Percentiles rank a stretch among this genome's conserved stretches.
Evolutionary conservation across 2,329 filamentous ascomycete genomes (phyloP).

Genomic region (Sporothrix protearum): DNA sequence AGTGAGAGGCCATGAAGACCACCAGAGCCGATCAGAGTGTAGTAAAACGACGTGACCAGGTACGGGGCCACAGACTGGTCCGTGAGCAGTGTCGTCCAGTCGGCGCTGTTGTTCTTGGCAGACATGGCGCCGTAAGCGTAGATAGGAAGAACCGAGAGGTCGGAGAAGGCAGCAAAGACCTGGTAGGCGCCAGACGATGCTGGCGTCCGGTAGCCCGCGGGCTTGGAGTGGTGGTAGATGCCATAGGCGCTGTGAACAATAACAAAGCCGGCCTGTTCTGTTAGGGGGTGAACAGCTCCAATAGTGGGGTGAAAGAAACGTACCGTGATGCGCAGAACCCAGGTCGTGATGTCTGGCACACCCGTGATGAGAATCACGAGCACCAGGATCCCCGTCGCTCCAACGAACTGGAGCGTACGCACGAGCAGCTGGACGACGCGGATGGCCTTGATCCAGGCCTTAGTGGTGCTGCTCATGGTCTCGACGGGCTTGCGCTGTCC

Average conservation of each 20-base stretch:
- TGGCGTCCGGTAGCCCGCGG: slow-evolving; percentile 67
- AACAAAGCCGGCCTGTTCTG: slow-evolving; percentile 66
- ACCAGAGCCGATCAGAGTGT: slow-evolving; percentile 60
- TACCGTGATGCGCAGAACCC: slow-evolving; percentile 75
- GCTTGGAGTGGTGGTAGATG: slow-evolving; percentile 73
- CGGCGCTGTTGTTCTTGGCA: slow-evolving; percentile 42
- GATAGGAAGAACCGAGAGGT: slow-evolving; percentile 55
- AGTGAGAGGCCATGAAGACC: slow-evolving; percentile 69
- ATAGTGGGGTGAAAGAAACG: too few relatives aligned
- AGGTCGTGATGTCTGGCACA: slow-evolving; percentile 61
- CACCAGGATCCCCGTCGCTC: slow-evolving; percentile 66
- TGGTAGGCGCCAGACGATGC: slow-evolving; percentile 85
- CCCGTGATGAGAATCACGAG: slow-evolving; percentile 74
- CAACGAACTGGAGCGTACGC: slow-evolving; percentile 63
- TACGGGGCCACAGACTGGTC: slow-evolving; percentile 52
- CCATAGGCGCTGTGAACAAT: slow-evolving; percentile 70
- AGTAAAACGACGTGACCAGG: slow-evolving; percentile 65
- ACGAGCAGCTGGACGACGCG: slow-evolving; percentile 67
- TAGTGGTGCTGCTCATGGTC: slow-evolving; percentile 66
- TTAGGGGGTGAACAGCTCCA: too few relatives aligned
- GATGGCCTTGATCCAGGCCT: slow-evolving; percentile 65
- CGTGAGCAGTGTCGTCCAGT: slow-evolving; percentile 67
- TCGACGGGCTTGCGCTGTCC: slow-evolving; percentile 59
- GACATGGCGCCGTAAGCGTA: slow-evolving; percentile 54
- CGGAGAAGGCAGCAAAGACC: slow-evolving; percentile 72